Percentiles rank a stretch among this genome's conserved stretches.
phyloP scores from a whole-genome alignment of 1,284 basidiomycete species.

The Mycena citricolor region DNA sequence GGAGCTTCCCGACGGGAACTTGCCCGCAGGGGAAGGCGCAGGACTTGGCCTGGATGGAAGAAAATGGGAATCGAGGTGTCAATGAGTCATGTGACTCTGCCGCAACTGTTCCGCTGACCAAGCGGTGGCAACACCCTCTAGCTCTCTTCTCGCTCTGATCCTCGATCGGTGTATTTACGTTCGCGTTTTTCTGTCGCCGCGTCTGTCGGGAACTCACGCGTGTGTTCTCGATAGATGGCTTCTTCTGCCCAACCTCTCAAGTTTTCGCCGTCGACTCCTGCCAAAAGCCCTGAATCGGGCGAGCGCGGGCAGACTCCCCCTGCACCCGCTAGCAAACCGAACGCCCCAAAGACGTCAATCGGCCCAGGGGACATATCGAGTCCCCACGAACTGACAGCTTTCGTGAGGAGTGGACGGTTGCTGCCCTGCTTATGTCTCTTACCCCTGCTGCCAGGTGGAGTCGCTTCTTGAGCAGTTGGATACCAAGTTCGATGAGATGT shows the following conservation, averaged over 20 bases:
- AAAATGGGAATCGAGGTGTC: too few species aligned
- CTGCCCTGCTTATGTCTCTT: constrained; percentile 9
- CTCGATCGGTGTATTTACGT: too few species aligned
- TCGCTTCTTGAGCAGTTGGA: constrained; percentile 76
- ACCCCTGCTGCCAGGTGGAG: constrained; percentile 57
- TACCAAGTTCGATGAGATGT: constrained; percentile 82
- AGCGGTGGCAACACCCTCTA: too few species aligned
- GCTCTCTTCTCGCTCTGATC: too few species aligned
- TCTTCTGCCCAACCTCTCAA: constrained; percentile 58
- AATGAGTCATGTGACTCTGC: too few species aligned
- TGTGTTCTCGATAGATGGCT: constrained; percentile 33
- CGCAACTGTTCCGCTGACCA: too few species aligned
- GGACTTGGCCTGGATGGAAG: too few species aligned
- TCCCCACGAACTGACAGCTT: constrained; percentile 81
- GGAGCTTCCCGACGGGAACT: too few species aligned
- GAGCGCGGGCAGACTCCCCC: constrained; percentile 50
- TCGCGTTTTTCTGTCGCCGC: too few species aligned
- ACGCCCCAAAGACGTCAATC: constrained; percentile 33
- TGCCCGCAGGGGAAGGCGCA: too few species aligned
- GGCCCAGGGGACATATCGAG: constrained; percentile 67
- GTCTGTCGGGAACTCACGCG: too few species aligned
- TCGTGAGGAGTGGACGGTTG: constrained; percentile 48
- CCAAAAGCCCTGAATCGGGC: constrained; percentile 36
- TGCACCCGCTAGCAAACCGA: constrained; percentile 35
- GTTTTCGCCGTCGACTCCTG: constrained; percentile 52